Evolutionary conservation across 2,329 filamentous ascomycete species (phyloP), one percentile per base, ranked within the genome.

Genomic region (Cladosporium sp.): DNA sequence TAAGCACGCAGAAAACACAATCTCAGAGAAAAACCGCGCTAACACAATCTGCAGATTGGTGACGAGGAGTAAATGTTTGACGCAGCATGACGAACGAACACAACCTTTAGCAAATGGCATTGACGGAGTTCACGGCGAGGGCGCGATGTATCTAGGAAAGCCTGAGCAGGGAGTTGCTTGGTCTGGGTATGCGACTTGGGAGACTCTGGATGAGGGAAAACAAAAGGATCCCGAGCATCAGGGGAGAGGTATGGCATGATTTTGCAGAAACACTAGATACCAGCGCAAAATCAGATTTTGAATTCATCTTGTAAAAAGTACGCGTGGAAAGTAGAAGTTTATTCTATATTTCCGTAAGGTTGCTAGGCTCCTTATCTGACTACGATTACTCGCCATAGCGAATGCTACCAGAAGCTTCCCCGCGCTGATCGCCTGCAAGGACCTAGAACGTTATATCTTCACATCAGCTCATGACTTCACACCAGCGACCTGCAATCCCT

Each of bases 41-140:
- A 64, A 77, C 55, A 25, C 12, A 27, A 15, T 25, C n/a, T 57
- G 38, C 60, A 89, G 85, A 89, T 89, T 65, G 85, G 80, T 58
- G 80, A 84, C 59, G 80, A 84, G 58, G 80, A 83, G 67, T 82
- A 76, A 51, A 51, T 32, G 16, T 7, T 2, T 40, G 13, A n/a
- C 27, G 19, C 27, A 27, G 16, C 18, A 40, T 48, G 29, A 48
- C 18, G 45, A 33, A 48, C 18, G 45, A 33, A 30, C 38, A 45
- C 13, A 32, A 8, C 33, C 35, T 48, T 48, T 33, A 19, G 39
- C 35, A 18, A 48, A 40, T 12, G 45, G 45, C 45, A 39, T 48
- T 32, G 36, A 48, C 16, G 45, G 36, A 40, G 45, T 48, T 39
- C 18, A 48, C 19, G 45, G 19, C 18, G n/a, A 27, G n/a, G 36